Percentiles rank a stretch among this genome's conserved stretches.
Evolutionary conservation across 2,329 filamentous ascomycete species (phyloP).

Genomic region (Mollisiaceae sp.): DNA sequence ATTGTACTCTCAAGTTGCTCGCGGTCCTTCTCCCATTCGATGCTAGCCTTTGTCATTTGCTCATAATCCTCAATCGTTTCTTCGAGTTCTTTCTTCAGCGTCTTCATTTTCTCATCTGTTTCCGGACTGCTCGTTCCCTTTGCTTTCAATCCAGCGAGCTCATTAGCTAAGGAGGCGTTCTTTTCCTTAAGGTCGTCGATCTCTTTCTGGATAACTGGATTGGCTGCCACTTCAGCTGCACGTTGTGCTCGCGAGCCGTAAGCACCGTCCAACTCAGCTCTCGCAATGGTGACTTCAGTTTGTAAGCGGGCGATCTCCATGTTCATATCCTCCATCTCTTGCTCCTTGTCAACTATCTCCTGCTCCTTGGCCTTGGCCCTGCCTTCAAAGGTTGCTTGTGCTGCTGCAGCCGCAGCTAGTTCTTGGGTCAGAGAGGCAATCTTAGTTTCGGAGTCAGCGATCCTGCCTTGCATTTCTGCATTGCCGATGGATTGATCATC

Average conservation of each 20-base stretch:
- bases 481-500: slow-evolving; percentile 37
- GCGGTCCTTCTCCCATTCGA: slow-evolving; percentile 74
- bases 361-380: slow-evolving; percentile 34
- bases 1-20: slow-evolving; percentile 67
- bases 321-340: slow-evolving; percentile 61
- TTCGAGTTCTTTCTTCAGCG: slow-evolving; percentile 67
- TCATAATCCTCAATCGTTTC: slow-evolving; percentile 75
- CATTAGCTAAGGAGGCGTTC: slow-evolving; percentile 43
- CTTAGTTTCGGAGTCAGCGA: slow-evolving; percentile 37
- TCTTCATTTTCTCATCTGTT: slow-evolving; percentile 46
- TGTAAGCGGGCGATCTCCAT: slow-evolving; percentile 68
- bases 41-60: slow-evolving; percentile 69
- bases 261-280: slow-evolving; percentile 90
- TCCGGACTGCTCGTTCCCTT: slow-evolving; percentile 21
- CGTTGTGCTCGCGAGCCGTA: slow-evolving; percentile 79
- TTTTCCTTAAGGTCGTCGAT: slow-evolving; percentile 58
- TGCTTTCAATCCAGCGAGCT: slow-evolving; percentile 37
- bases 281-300: slow-evolving; percentile 86
- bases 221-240: slow-evolving; percentile 66
- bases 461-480: slow-evolving; percentile 39
- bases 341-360: slow-evolving; percentile 45
- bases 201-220: slow-evolving; percentile 62
- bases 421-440: slow-evolving; percentile 36
- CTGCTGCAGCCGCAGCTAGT: slow-evolving; percentile 34
- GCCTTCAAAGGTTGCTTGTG: slow-evolving; percentile 30